phyloP scores from a whole-genome alignment of 306 rosid genomes.

The Prunus salicina region DNA sequence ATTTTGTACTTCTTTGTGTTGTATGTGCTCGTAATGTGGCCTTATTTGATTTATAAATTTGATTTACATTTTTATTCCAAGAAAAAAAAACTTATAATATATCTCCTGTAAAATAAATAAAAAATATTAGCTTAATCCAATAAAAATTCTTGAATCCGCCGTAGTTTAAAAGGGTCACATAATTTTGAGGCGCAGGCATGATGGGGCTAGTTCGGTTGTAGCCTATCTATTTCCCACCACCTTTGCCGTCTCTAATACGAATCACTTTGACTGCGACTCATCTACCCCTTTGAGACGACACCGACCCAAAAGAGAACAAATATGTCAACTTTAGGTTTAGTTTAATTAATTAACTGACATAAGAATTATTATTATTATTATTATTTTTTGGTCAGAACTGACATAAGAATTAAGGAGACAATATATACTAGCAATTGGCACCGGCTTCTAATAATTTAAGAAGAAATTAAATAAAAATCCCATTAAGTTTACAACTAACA shows the following conservation, averaged over 20 bases:
- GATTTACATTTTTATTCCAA: too few relatives aligned
- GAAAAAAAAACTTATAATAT: too few relatives aligned
- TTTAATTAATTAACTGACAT: not conserved
- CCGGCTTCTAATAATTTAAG: not conserved
- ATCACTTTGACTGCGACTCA: not conserved
- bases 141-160: too few relatives aligned
- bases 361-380: too few relatives aligned
- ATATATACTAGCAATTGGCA: not conserved
- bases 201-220: not conserved
- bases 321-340: not conserved
- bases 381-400: not conserved
- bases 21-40: accelerated
- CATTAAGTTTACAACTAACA: not conserved
- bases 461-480: not conserved
- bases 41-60: too few relatives aligned
- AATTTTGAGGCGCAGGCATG: too few relatives aligned
- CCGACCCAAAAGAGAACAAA: not conserved
- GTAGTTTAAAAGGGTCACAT: too few relatives aligned
- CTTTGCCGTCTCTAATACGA: not conserved
- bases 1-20: too few relatives aligned
- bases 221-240: not conserved
- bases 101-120: too few relatives aligned
- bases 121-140: too few relatives aligned
- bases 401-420: not conserved
- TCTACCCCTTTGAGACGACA: not conserved